Evolutionary conservation across 352 stramenopile genomes (phyloP).

Genomic region (Pythium sp.): DNA sequence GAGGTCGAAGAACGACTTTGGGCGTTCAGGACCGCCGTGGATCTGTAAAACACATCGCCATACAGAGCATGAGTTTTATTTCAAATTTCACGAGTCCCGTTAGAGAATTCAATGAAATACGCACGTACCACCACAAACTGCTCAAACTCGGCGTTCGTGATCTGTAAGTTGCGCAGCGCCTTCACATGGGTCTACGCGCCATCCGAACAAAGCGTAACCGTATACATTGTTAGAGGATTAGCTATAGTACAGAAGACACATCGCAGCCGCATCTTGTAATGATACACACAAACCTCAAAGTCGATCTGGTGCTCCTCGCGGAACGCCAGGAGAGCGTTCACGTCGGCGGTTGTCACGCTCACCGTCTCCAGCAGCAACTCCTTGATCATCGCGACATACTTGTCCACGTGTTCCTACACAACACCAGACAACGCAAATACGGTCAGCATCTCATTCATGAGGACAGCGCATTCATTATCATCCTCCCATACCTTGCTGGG

Average conservation of each 20-base stretch:
- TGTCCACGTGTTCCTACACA: conserved; percentile 32
- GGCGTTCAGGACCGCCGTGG: conserved; percentile 53
- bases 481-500: conserved; percentile 24
- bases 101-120: too few species aligned
- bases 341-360: conserved; percentile 41
- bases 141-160: conserved; percentile 83
- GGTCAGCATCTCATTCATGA: background rate
- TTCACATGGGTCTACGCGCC: conserved; percentile 67
- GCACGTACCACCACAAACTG: conserved; percentile 56
- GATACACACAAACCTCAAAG: conserved; percentile 42
- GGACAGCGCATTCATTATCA: background rate
- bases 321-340: conserved; percentile 54
- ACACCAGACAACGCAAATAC: background rate
- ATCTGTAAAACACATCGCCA: conserved; percentile 21
- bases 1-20: conserved; percentile 81
- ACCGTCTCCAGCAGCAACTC: conserved; percentile 54
- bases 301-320: conserved; percentile 61
- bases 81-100: background rate
- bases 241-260: background rate
- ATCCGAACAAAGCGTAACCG: background rate
- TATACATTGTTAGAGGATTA: background rate
- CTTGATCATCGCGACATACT: conserved; percentile 54
- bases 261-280: background rate
- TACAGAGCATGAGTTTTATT: background rate
- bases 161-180: conserved; percentile 61